Evolutionary conservation across 495 filamentous ascomycete species (phyloP).

Genomic region (Penicillium coffeae): DNA sequence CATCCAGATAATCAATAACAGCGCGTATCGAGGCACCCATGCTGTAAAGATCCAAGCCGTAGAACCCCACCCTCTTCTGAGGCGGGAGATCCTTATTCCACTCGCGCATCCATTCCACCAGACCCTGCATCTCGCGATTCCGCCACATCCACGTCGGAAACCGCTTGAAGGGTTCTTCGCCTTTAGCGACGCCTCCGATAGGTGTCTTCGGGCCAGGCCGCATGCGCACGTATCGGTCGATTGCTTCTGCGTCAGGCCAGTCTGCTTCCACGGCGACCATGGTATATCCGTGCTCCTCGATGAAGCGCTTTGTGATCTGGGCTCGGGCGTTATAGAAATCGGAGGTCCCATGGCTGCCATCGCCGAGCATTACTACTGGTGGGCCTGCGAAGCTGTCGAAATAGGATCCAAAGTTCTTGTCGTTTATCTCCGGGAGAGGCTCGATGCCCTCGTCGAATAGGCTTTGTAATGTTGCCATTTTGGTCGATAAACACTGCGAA

Average conservation of each 20-base stretch:
- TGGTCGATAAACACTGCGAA: conserved; percentile 3
- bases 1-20: conserved; percentile 51
- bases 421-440: conserved; percentile 36
- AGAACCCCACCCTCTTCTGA: conserved; percentile 45
- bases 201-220: conserved; percentile 35
- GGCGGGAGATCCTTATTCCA: conserved; percentile 34
- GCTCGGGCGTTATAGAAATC: conserved; percentile 56
- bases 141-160: conserved; percentile 65
- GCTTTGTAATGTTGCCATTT: conserved; percentile 31
- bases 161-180: conserved; percentile 44
- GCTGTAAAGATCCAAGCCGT: conserved; percentile 54
- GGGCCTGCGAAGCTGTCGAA: conserved; percentile 44
- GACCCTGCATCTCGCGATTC: conserved; percentile 51
- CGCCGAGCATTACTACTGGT: conserved; percentile 52
- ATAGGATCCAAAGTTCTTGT: conserved; percentile 32
- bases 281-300: conserved; percentile 51
- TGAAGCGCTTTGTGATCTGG: conserved; percentile 51
- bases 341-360: conserved; percentile 56
- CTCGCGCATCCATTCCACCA: conserved; percentile 55
- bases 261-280: conserved; percentile 56
- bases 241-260: conserved; percentile 55
- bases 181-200: conserved; percentile 24
- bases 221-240: conserved; percentile 54
- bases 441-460: conserved; percentile 35
- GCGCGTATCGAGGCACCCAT: conserved; percentile 50